phyloP scores from a whole-genome alignment of 768 basidiomycete species.

The Hortiboletus flavorubellus region DNA sequence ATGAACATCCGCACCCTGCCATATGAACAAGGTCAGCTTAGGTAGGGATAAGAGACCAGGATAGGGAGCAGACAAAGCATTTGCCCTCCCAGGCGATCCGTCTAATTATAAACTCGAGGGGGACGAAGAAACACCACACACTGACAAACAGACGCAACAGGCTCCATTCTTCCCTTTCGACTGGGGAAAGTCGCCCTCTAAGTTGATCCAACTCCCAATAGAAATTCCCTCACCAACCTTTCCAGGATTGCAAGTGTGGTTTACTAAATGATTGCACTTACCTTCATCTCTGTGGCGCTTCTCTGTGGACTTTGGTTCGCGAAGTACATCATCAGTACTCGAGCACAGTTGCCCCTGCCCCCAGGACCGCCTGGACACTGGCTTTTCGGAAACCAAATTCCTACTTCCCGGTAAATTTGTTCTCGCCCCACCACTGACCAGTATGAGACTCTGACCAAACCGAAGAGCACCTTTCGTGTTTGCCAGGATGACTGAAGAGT shows the following conservation, averaged over 20 bases:
- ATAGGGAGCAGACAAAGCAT: background rate
- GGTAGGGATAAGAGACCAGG: background rate
- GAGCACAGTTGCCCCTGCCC: background rate
- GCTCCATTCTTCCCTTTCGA: no score
- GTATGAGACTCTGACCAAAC: background rate
- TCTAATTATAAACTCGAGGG: conserved; percentile 9
- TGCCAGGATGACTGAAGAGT: conserved; percentile 54
- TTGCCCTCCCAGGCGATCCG: background rate
- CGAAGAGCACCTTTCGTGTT: conserved; percentile 30
- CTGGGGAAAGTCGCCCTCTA: no score
- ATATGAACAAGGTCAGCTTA: background rate
- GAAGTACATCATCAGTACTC: background rate
- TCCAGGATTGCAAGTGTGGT: background rate
- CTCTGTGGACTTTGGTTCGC: background rate
- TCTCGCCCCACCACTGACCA: rapidly evolving
- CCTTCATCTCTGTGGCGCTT: background rate
- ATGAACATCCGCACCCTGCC: conserved; percentile 6
- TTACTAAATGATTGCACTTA: background rate
- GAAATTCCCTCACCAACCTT: no score
- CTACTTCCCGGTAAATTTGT: background rate
- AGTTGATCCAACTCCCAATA: no score
- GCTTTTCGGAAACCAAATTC: background rate
- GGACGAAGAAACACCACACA: conserved; percentile 6
- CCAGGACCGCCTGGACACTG: background rate
- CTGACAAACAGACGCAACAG: no score